Evolutionary conservation across 768 basidiomycete species (phyloP).

Genomic region (Fomitopsis pulvina): DNA sequence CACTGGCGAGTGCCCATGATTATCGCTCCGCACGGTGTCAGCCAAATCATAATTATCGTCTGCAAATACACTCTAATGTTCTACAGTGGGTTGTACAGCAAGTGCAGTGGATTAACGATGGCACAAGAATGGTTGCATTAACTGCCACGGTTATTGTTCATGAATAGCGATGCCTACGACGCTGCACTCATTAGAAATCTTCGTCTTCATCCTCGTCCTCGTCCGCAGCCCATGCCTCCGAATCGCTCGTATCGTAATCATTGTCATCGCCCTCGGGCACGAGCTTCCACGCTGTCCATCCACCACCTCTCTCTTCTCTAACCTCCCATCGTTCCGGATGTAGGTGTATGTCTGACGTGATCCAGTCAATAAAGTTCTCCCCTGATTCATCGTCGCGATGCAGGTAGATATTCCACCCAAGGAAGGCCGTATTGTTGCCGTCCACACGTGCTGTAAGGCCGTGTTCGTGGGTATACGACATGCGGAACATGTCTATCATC

Average conservation of each 20-base stretch:
- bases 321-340: slow-evolving; percentile 40
- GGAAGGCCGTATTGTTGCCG: slow-evolving; percentile 39
- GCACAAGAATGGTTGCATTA: no score
- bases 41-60: no score
- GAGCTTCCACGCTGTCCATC: slow-evolving; percentile 36
- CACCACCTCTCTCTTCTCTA: slow-evolving; percentile 30
- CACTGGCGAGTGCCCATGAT: no score
- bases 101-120: not conserved
- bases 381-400: slow-evolving; percentile 36
- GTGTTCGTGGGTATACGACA: slow-evolving; percentile 47
- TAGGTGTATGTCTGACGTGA: slow-evolving; percentile 33
- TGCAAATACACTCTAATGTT: not conserved
- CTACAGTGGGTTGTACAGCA: not conserved
- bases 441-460: slow-evolving; percentile 43
- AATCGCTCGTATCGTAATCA: slow-evolving; percentile 32
- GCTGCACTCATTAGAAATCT: not conserved
- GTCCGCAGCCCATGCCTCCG: slow-evolving; percentile 31
- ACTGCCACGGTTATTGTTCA: no score
- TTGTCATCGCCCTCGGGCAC: slow-evolving; percentile 24
- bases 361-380: slow-evolving; percentile 33
- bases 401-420: slow-evolving; percentile 65
- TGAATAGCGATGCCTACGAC: not conserved
- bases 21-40: no score
- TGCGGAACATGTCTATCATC: slow-evolving; percentile 51
- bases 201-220: slow-evolving; percentile 1